phyloP scores from a whole-genome alignment of 148 eudicot species.

The Rhododendron henanense region DNA sequence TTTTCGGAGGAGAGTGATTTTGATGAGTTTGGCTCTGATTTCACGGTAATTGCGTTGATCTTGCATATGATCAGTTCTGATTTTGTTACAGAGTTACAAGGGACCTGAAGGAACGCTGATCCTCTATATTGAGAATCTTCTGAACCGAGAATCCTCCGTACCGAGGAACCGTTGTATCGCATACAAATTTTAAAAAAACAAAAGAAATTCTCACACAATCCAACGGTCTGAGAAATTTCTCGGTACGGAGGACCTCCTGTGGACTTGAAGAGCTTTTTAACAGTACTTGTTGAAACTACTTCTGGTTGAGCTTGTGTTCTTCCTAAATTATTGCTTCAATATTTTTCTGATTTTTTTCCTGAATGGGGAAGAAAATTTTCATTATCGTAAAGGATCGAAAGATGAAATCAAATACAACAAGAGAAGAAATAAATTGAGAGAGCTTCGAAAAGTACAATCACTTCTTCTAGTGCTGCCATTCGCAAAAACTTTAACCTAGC shows the following conservation, averaged over 20 bases:
- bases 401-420: background rate
- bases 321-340: no score
- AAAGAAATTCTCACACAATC: background rate
- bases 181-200: no score
- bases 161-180: no score
- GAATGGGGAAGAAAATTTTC: no score
- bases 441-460: background rate
- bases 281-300: background rate
- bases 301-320: background rate
- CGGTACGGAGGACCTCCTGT: background rate
- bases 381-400: background rate
- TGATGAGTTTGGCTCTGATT: conserved; percentile 34
- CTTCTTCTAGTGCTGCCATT: background rate
- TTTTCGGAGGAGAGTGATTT: conserved; percentile 4
- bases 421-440: background rate
- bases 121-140: background rate
- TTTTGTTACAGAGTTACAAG: background rate
- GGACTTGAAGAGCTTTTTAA: background rate
- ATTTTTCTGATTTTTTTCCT: background rate
- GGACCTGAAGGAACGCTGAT: background rate
- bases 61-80: background rate
- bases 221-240: background rate
- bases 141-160: no score
- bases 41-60: conserved; percentile 30
- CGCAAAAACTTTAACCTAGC: background rate